A percentile compares a stretch with the other conserved stretches of the same genome.
Conservation (phyloP, 495 filamentous ascomycete species). For the Penicillium lagena region DNA sequence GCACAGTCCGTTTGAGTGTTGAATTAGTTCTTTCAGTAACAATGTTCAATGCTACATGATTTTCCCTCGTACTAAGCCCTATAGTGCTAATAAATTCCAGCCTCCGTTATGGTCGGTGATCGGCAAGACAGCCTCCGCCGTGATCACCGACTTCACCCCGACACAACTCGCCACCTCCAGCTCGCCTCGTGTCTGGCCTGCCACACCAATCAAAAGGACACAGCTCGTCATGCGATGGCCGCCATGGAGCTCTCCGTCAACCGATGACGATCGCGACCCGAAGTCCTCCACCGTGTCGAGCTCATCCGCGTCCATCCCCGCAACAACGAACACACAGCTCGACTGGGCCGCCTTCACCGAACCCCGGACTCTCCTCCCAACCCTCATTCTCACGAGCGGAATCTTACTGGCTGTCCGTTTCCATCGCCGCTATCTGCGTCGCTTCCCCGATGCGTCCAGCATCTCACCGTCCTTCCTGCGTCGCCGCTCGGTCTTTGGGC, state of each 20-base stretch:
- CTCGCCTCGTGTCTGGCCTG: background rate
- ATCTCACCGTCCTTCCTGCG: conserved; percentile 66
- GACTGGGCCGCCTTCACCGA: conserved; percentile 66
- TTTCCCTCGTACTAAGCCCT: background rate
- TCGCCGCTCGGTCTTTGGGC: conserved; percentile 67
- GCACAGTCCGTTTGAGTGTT: background rate
- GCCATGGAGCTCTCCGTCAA: conserved; percentile 39
- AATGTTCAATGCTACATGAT: background rate
- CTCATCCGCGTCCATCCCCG: conserved; percentile 2
- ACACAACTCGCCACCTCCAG: conserved; percentile 4
- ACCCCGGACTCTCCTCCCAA: conserved; percentile 58
- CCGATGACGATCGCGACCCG: conserved; percentile 18
- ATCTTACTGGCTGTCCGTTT: conserved; percentile 54
- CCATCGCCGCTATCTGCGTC: conserved; percentile 60
- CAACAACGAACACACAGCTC: conserved; percentile 1
- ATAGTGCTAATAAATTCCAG: too few species aligned
- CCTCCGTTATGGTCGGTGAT: too few species aligned
- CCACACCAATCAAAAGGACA: conserved; percentile 14
- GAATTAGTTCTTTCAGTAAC: background rate
- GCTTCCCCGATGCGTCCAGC: conserved; percentile 65
- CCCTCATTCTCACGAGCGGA: conserved; percentile 60
- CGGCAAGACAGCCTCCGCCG: background rate
- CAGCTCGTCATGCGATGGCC: conserved; percentile 49
- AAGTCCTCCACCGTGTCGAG: conserved; percentile 4
- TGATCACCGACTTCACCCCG: conserved; percentile 9